Conservation (phyloP, 2,329 filamentous ascomycete genomes). For the Cladorrhinum sp. region DNA sequence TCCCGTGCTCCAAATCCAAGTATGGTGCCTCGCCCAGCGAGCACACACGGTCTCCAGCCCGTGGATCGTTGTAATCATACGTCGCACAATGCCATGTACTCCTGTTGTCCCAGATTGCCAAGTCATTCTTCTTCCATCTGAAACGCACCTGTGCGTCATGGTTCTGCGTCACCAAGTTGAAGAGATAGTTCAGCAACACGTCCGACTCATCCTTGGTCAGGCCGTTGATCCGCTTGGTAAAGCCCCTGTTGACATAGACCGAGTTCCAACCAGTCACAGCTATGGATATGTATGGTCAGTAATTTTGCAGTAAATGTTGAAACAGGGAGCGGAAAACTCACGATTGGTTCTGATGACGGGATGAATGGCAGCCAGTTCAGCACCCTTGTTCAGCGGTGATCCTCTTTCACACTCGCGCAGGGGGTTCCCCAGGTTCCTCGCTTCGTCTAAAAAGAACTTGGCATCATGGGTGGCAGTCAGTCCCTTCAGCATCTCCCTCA, state of each 20-base stretch:
- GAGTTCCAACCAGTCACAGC: conserved; percentile 57
- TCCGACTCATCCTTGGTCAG: conserved; percentile 54
- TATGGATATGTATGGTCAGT: conserved; percentile 13
- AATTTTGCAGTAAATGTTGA: not conserved
- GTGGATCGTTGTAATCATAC: conserved; percentile 54
- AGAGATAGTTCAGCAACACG: conserved; percentile 46
- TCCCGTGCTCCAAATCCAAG: conserved; percentile 38
- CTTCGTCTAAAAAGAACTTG: conserved; percentile 50
- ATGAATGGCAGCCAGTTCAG: conserved; percentile 47
- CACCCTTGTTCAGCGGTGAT: conserved; percentile 56
- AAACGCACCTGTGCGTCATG: conserved; percentile 57
- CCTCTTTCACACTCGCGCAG: conserved; percentile 41
- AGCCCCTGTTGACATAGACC: conserved; percentile 49
- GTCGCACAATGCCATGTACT: conserved; percentile 53
- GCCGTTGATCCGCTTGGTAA: conserved; percentile 54
- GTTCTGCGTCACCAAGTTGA: conserved; percentile 50
- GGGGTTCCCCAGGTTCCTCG: conserved; percentile 42
- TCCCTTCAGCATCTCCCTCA: conserved; percentile 46
- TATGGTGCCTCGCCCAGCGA: conserved; percentile 45
- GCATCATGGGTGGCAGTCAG: conserved; percentile 50
- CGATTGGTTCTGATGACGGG: conserved; percentile 59
- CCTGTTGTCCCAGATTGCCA: conserved; percentile 66
- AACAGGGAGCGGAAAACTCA: conserved; percentile 10
- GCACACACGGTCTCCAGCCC: conserved; percentile 42
- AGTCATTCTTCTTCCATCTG: conserved; percentile 51